Percentiles rank a stretch among this genome's conserved stretches.
Conservation (phyloP, 2,329 filamentous ascomycete genomes). For the Diaporthe sp. region DNA sequence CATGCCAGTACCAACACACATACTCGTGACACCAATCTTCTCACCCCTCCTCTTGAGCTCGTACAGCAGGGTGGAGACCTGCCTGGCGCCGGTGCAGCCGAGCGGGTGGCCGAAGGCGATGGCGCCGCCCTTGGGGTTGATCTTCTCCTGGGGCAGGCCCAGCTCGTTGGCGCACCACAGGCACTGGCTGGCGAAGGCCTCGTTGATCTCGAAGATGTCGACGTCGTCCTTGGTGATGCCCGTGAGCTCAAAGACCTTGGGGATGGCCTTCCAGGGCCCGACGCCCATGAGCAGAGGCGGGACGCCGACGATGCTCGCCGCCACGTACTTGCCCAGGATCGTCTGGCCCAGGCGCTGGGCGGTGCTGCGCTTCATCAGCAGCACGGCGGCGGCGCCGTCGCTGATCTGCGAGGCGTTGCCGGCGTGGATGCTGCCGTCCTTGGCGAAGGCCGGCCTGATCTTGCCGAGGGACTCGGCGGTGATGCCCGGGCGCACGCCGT, state of each 20-base stretch:
- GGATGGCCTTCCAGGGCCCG: slow-evolving; percentile 95
- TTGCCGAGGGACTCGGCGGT: slow-evolving; percentile 90
- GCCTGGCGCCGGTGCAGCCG: slow-evolving; percentile 92
- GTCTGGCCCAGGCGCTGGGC: slow-evolving; percentile 88
- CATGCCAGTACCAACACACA: slow-evolving; percentile 98
- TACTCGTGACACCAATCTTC: slow-evolving; percentile 91
- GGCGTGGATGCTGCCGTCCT: slow-evolving; percentile 93
- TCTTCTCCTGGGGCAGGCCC: slow-evolving; percentile 82
- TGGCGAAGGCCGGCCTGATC: slow-evolving; percentile 89
- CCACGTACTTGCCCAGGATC: slow-evolving; percentile 92
- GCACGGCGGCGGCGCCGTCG: slow-evolving; percentile 92
- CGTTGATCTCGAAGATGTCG: slow-evolving; percentile 99
- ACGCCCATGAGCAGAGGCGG: slow-evolving; percentile 95
- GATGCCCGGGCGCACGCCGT: slow-evolving; percentile 86
- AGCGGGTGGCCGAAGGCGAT: slow-evolving; percentile 97
- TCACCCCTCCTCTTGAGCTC: slow-evolving; percentile 87
- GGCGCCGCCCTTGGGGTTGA: slow-evolving; percentile 97
- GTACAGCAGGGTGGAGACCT: slow-evolving; percentile 91
- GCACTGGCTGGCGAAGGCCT: slow-evolving; percentile 96
- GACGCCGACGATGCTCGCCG: slow-evolving; percentile 87
- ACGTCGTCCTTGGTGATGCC: slow-evolving; percentile 90
- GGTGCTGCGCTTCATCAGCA: slow-evolving; percentile 94
- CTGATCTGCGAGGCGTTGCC: slow-evolving; percentile 97
- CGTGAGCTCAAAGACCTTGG: slow-evolving; percentile 87
- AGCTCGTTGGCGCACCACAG: slow-evolving; percentile 93